These are phyloP conservation scores for Backusella liffmaniae DNA, from an alignment of 192 early-diverging fungal genomes.

Conservation along the genomic window DNA sequence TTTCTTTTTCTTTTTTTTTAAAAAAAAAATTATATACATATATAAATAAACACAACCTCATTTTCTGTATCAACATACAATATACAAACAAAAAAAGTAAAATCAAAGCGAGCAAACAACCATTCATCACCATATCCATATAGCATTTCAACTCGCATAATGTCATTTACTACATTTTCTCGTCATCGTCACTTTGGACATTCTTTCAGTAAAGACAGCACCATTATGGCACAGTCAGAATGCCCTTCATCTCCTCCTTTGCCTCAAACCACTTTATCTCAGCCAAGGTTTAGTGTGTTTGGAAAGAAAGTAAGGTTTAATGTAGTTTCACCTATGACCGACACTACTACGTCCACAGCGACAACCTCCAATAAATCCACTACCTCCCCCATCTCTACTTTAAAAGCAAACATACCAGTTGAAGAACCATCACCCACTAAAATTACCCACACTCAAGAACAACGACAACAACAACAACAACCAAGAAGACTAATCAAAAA, in stretches of 20 bases:
- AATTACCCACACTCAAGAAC: background rate
- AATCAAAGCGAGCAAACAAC: background rate
- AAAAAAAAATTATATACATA: background rate
- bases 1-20: background rate
- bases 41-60: background rate
- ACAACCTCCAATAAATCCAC: background rate
- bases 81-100: too few species aligned
- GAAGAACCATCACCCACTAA: background rate
- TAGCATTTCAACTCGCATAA: background rate
- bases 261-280: background rate
- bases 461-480: background rate
- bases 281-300: constrained; percentile 15
- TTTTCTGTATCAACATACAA: background rate
- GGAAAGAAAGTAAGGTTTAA: constrained; percentile 4
- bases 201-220: background rate
- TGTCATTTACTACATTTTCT: constrained; percentile 11
- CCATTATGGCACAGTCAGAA: background rate
- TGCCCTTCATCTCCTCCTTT: background rate
- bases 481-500: background rate
- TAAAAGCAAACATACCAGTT: background rate
- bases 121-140: background rate
- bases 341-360: background rate
- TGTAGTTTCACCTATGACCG: background rate
- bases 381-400: background rate
- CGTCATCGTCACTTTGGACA: background rate